Evolutionary conservation across 2,329 filamentous ascomycete genomes (phyloP).

Genomic region (Pochonia chlamydosporia): DNA sequence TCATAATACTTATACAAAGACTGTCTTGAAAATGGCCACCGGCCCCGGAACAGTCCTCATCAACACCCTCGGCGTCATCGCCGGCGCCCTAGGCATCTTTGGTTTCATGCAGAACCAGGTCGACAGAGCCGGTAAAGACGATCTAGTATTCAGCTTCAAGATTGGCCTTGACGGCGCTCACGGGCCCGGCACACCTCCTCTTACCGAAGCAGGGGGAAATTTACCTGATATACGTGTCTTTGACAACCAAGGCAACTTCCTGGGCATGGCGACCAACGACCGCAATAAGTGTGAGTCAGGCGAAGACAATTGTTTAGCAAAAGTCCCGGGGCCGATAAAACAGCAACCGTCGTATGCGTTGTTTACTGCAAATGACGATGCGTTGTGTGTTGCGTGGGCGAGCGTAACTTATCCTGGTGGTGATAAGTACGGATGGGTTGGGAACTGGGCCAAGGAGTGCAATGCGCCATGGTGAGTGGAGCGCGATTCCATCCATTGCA

Average conservation of each 20-base stretch:
- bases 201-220: background rate
- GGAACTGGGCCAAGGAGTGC: slow-evolving; percentile 5
- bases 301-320: background rate
- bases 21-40: too few species aligned
- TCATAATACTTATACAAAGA: too few species aligned
- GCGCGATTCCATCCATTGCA: background rate
- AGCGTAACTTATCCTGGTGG: background rate
- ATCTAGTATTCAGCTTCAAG: background rate
- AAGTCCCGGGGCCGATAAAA: background rate
- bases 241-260: background rate
- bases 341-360: background rate
- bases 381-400: background rate
- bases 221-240: background rate
- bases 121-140: too few species aligned
- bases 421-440: slow-evolving; percentile 3
- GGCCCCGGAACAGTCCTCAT: too few species aligned
- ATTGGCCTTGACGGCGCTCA: background rate
- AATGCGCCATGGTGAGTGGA: slow-evolving; percentile 1
- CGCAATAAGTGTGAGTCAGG: background rate
- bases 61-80: too few species aligned
- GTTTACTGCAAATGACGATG: background rate
- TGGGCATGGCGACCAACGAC: background rate
- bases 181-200: background rate
- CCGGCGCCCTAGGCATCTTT: too few species aligned
- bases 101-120: too few species aligned